Evolutionary conservation across 1,139 yeast genomes (phyloP), one percentile per base, ranked within the genome.

Genomic region (Diutina catenulata): DNA sequence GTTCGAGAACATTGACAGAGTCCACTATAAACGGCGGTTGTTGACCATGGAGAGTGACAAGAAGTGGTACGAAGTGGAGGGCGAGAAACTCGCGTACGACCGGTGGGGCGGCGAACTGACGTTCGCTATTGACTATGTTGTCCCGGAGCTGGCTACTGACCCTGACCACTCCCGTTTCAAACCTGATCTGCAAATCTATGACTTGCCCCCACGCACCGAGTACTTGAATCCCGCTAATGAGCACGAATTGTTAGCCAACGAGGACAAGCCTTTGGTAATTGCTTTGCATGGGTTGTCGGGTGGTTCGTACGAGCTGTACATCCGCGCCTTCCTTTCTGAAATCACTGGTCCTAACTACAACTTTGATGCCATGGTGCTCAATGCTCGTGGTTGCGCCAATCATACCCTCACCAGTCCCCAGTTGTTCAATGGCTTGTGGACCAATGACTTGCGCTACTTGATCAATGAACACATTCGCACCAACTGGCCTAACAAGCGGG

Each of bases 251-350:
- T 42, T 52, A 3, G 56, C 54, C 22, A 72, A 70, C 44, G 53
- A 59, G 11, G 13, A 16, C 10, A 65, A 58, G 44, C 81, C 80
- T 0, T 59, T 75, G 47, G 52, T 75, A 18, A 58, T 75, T 38
- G 70, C 73, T 1, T 53, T 73, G 31, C 82, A 75, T 51, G 82
- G 82, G 3, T 59, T 75, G 35, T 68, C 79, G 9, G 82, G 82
- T 14, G 81, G 82, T 0, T 73, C 80, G 8, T 70, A 68, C 47
- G 82, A 75, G 50, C 59, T 73, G 33, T 74, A 74, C 43, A 65
- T 75, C 21, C 56, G 80, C 31, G 60, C 75, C 2, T 57, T 65
- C 23, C 47, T 73, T 29, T 43, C 51, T 31, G 52, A 57, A 35
- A 54, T 71, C 28, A 43, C 47, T 6, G 46, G 47, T 1, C 52